Conservation (phyloP, 2,329 filamentous ascomycete species). For the Fusarium sp. region DNA sequence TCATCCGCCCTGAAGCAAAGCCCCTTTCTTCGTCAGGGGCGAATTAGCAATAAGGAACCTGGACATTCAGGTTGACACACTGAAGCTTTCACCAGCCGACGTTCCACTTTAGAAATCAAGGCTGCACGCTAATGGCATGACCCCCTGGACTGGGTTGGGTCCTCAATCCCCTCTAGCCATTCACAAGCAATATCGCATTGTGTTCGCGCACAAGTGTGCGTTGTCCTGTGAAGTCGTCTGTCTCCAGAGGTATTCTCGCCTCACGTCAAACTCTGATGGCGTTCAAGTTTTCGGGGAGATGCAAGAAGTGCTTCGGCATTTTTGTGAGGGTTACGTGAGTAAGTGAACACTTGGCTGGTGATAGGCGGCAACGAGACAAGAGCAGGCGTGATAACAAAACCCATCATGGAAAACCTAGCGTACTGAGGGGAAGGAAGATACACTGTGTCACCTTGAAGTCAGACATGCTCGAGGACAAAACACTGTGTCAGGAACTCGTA, state of each 20-base stretch:
- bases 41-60: constrained; percentile 11
- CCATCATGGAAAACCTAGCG: background rate
- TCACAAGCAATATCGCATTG: constrained; percentile 22
- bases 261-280: constrained; percentile 6
- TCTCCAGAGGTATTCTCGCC: background rate
- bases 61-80: constrained; percentile 7
- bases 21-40: constrained; percentile 13
- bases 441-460: constrained; percentile 30
- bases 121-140: constrained; percentile 26
- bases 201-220: constrained; percentile 15
- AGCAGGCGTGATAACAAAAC: constrained; percentile 1
- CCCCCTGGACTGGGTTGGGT: constrained; percentile 29
- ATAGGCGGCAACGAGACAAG: constrained; percentile 6
- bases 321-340: background rate
- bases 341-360: background rate
- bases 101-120: constrained; percentile 19
- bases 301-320: constrained; percentile 13
- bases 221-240: background rate
- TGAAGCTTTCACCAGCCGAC: constrained; percentile 8
- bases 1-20: background rate
- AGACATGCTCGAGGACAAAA: background rate
- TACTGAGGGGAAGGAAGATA: constrained; percentile 6
- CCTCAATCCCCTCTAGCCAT: constrained; percentile 24
- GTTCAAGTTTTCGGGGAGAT: constrained; percentile 19
- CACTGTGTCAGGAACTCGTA: constrained; percentile 38